Evolutionary conservation across 2,329 filamentous ascomycete genomes (phyloP).

Genomic region (Tympanopsis confertula): DNA sequence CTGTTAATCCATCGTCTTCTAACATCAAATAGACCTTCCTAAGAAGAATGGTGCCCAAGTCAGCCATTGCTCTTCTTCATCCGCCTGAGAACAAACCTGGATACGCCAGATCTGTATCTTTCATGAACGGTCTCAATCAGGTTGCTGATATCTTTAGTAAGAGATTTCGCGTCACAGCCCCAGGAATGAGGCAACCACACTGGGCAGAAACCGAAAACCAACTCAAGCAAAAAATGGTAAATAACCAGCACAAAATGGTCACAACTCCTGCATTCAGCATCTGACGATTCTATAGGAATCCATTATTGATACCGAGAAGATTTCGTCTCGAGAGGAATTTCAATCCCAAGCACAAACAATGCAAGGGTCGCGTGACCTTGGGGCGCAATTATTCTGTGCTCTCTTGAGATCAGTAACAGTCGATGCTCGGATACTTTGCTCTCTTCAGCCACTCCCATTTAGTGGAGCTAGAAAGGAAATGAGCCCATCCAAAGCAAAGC

Average conservation of each 20-base stretch:
- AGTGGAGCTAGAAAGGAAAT: slow-evolving; percentile 21
- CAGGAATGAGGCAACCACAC: slow-evolving; percentile 56
- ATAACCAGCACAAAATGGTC: slow-evolving; percentile 4
- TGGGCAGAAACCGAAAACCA: slow-evolving; percentile 64
- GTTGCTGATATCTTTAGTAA: slow-evolving; percentile 54
- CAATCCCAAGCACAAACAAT: slow-evolving; percentile 54
- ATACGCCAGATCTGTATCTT: slow-evolving; percentile 63
- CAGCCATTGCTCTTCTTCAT: slow-evolving; percentile 55
- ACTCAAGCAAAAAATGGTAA: slow-evolving; percentile 33
- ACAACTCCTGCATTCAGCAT: slow-evolving; percentile 5
- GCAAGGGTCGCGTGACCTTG: slow-evolving; percentile 76
- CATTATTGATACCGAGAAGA: slow-evolving; percentile 54
- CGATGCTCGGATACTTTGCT: slow-evolving; percentile 75
- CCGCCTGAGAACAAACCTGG: slow-evolving; percentile 58
- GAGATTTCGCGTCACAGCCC: slow-evolving; percentile 59
- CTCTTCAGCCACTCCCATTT: slow-evolving; percentile 72
- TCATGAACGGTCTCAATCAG: slow-evolving; percentile 68
- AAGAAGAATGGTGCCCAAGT: slow-evolving; percentile 51
- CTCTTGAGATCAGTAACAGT: slow-evolving; percentile 74
- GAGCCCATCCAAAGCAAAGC: slow-evolving; percentile 34
- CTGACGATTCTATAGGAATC: slow-evolving; percentile 31
- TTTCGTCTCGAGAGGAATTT: slow-evolving; percentile 64
- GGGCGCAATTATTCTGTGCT: slow-evolving; percentile 82
- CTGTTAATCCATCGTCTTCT: not conserved
- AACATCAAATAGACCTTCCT: slow-evolving; percentile 22